Evolutionary conservation across 371 early-diverging fungal genomes (phyloP), one percentile per base, ranked within the genome.

Genomic region (Mortierella sp.): DNA sequence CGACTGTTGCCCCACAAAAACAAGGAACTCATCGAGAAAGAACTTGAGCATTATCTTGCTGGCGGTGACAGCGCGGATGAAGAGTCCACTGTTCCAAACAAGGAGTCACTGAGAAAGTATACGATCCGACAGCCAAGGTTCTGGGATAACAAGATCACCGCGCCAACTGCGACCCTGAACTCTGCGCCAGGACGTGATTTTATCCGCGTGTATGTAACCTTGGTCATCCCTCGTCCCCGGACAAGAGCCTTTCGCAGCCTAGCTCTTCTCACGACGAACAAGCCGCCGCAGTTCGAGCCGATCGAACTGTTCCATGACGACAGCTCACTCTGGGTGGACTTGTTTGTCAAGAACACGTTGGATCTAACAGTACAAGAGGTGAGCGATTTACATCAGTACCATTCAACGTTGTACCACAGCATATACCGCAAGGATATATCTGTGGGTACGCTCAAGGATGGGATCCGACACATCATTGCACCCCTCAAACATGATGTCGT

Each of bases 241-340:
- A 13, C 2, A 14, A 9, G 45, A 17, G 16, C 6, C 29, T 31
- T n/a, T 31, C 54, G 67, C 4, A 44, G 37, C 5, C 54, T 66
- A 17, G 31, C 54, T 12, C 43, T 66, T 1, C 29, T 66, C 10
- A 66, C 59, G 1, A 37, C 25, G 10, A 25, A 40, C 19, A 28
- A 41, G 22, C 54, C 54, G n/a, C 60, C 67, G 13, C 37, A 47
- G 19, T 49, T 59, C 37, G 67, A 66, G 2, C 67, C 54, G 22
- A 59, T 66, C 43, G 54, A 66, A 21, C 60, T 66, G 0, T 66
- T 66, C 54, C 59, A 54, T 37, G 48, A 54, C n/a, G 59, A 40
- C 0, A 25, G 37, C 34, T 17, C 59, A 10, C 29, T 54, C 16
- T 31, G 10, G 40, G 59, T 49, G 9, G 54, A 66, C n/a, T n/a